Base-by-base conservation (phyloP, 2,329 filamentous ascomycete genomes). In the Torrubiellomyces zombiae region DNA sequence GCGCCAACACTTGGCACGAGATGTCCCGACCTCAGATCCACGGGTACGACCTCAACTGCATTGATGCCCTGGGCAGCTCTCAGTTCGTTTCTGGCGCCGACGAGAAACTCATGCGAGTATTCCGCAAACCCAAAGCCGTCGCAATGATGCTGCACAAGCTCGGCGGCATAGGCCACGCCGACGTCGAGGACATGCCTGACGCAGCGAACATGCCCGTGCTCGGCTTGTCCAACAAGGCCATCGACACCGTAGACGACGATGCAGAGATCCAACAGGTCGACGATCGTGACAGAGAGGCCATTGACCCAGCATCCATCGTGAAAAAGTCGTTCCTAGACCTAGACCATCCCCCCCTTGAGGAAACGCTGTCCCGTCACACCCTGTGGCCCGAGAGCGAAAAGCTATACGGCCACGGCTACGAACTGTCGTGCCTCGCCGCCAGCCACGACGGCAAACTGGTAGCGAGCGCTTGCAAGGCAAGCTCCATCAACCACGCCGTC, bases 361-460 rank as follows among this genome's bases (percentile, higher is more conserved):
- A 95, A 48, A 75, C 81, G 27, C 68, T 98, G 3, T 77, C 83
- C 14, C 73, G 85, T 7, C 75, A 91, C 47, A 92, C 89, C 0
- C 69, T 98, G 16, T 98, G 85, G 83, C 89, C 89, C 3, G 89
- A 98, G 46, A 71, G 71, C 6, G 89, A 98, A 50, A 98, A 98
- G 55, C 66, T 98, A 2, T 98, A 98, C 51, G 89, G 89, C 2
- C 89, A 98, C 51, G 89, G 89, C 16, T 94, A 94, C 52, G 89
- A 98, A 50, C 86, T 98, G 24, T 92, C 82, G 2, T 78, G 81
- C 18, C 68, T 93, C 10, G 79, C 85, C 8, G 67, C 75, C 6
- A 82, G 72, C 40, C 67, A 79, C 42, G 73, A 83, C 38, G 76
- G 78, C 9, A 58, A 51, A 4, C 50, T 94, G 13, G 64, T 98